Base-by-base conservation (phyloP, 495 filamentous ascomycete genomes). In the Podospora fimiseda region DNA sequence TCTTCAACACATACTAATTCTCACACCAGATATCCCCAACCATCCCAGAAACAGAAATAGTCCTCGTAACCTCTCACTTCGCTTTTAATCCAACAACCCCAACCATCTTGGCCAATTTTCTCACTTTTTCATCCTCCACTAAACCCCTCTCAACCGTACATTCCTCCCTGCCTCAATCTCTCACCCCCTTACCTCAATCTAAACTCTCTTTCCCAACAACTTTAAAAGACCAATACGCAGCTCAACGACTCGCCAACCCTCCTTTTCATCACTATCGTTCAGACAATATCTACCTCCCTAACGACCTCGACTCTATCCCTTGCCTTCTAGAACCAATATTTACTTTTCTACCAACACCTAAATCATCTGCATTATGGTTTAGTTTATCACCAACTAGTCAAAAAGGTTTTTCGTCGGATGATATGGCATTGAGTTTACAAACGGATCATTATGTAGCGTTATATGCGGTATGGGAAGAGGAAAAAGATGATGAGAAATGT, bases 401-500 rank as follows among this genome's bases (percentile, higher is more conserved):
- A n/a, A n/a, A n/a, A n/a, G n/a, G n/a, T n/a, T n/a, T n/a, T n/a
- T n/a, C n/a, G n/a, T n/a, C n/a, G n/a, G 44, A 18, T 20, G 70
- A 74, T 43, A 80, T 82, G 78, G 74, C 77, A 1, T 52, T 79
- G 2, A 73, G 65, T 14, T 66, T 80, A 67, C 76, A 77, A 24
- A 68, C 66, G 5, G 77, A 80, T 45, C 77, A 82, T 57, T 82
- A 80, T 46, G 72, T 82, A 50, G 71, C 77, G 0, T 30, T 79
- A 4, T 80, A 80, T 49, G 65, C 70, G 0, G 64, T 80, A 0
- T 80, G 76, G 76, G 73, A 77, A 30, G 59, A 73, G 14, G 64
- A 62, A 5, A 36, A 60, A 4, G 74, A 79, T 22, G 77, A 79
- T 52, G 50, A 30, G 1, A 51, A 57, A 4, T 76, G 71, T 54